phyloP scores from a whole-genome alignment of 2,329 filamentous ascomycete species.

The Chaetothyriales sp. region DNA sequence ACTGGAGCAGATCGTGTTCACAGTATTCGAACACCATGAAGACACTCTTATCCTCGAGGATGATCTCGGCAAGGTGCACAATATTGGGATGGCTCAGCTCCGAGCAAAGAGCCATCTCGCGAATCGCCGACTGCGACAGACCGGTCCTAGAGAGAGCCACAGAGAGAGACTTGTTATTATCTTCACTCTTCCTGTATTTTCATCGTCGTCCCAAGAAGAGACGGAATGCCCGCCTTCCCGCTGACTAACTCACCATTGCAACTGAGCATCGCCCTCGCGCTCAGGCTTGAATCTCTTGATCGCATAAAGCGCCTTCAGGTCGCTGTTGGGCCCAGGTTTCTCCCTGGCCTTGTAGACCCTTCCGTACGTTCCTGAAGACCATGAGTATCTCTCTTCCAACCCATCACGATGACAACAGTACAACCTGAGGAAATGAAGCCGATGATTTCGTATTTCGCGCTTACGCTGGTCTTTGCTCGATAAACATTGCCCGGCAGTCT shows the following conservation, averaged over 20 bases:
- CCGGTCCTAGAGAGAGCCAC: conserved; percentile 59
- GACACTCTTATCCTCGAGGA: conserved; percentile 96
- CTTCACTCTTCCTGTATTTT: neutral
- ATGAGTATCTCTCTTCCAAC: neutral
- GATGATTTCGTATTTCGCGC: conserved; percentile 81
- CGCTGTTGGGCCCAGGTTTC: conserved; percentile 43
- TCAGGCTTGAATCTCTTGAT: conserved; percentile 99
- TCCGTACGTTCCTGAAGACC: conserved; percentile 63
- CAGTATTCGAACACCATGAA: conserved; percentile 99
- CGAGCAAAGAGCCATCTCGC: conserved; percentile 93
- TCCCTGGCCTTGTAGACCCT: conserved; percentile 90
- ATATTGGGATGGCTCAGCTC: conserved; percentile 82
- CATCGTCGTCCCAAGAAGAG: no score
- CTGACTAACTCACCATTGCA: neutral
- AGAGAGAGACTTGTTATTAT: conserved; percentile 56
- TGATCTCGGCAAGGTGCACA: conserved; percentile 83
- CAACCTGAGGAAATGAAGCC: conserved; percentile 76
- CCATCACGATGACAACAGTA: neutral
- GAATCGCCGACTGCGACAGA: conserved; percentile 90
- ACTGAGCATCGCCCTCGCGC: conserved; percentile 66
- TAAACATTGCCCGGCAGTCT: conserved; percentile 36
- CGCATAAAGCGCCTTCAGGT: conserved; percentile 60
- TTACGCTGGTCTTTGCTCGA: conserved; percentile 65
- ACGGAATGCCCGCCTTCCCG: neutral
- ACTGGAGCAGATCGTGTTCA: conserved; percentile 84